A percentile compares a stretch with the other conserved stretches of the same genome.
These are phyloP conservation scores for Mucuna pruriens DNA, from an alignment of 306 rosid species.

Conservation along the genomic window DNA sequence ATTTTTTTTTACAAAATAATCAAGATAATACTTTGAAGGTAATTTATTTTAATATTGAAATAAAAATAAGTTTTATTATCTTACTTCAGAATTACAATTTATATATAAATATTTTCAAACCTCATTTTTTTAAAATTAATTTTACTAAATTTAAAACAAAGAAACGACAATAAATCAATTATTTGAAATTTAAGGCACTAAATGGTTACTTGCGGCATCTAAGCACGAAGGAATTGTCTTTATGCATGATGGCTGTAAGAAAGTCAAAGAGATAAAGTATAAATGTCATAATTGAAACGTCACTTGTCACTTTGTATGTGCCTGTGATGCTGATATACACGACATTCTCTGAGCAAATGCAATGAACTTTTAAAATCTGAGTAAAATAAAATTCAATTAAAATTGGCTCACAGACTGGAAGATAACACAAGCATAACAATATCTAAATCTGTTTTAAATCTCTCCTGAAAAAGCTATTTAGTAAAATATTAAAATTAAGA, in stretches of 20 bases:
- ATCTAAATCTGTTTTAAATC: too few species aligned
- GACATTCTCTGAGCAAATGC: slow-evolving; percentile 37
- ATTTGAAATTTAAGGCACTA: neutral
- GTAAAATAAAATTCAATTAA: neutral
- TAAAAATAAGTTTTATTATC: too few species aligned
- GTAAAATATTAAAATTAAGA: too few species aligned
- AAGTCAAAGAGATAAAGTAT: neutral
- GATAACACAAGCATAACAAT: too few species aligned
- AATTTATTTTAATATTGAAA: too few species aligned
- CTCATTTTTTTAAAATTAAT: too few species aligned
- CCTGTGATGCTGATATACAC: slow-evolving; percentile 24
- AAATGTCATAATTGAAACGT: slow-evolving; percentile 26
- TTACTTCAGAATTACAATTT: too few species aligned
- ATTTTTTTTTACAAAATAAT: too few species aligned
- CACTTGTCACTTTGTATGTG: slow-evolving; percentile 32
- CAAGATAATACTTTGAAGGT: too few species aligned
- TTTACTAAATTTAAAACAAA: neutral
- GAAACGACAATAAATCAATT: neutral
- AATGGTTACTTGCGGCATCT: slow-evolving; percentile 1
- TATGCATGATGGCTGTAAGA: neutral
- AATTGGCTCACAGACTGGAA: neutral
- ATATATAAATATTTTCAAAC: too few species aligned
- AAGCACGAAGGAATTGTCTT: slow-evolving; percentile 4
- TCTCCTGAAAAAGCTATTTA: too few species aligned
- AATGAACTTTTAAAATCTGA: slow-evolving; percentile 32